These are phyloP conservation scores for Wallacemonas sp. DNA, from an alignment of 208 protist genomes.

Conservation along the genomic window DNA sequence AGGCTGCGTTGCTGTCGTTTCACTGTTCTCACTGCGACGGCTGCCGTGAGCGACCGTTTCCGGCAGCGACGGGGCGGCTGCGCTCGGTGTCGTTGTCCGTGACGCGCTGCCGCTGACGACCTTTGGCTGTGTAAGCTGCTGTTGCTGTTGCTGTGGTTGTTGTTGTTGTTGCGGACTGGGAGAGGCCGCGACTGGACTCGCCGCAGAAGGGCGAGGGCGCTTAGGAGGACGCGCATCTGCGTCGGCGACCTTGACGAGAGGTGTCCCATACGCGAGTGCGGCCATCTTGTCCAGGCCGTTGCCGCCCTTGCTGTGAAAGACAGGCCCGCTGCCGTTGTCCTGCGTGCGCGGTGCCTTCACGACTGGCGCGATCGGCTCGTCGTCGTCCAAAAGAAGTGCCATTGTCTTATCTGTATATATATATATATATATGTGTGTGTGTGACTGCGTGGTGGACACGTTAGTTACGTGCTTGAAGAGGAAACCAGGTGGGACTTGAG, in stretches of 20 bases:
- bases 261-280: constrained; percentile 43
- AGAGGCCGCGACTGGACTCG: too few relatives aligned
- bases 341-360: constrained; percentile 4
- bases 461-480: too few relatives aligned
- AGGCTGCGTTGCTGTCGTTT: background rate
- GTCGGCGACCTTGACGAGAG: constrained; percentile 23
- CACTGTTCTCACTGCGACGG: background rate
- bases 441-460: too few relatives aligned
- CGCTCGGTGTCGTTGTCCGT: background rate
- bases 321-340: background rate
- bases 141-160: too few relatives aligned
- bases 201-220: background rate
- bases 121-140: constrained; percentile 3
- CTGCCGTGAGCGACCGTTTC: background rate
- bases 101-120: background rate
- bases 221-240: background rate
- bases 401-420: constrained; percentile 11
- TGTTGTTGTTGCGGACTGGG: too few relatives aligned
- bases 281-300: constrained; percentile 79
- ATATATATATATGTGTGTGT: too few relatives aligned
- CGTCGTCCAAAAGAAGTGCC: constrained; percentile 70
- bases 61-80: background rate
- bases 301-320: constrained; percentile 34
- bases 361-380: constrained; percentile 23
- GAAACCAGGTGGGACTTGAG: too few relatives aligned